Percentiles rank a stretch among this genome's conserved stretches.
These are phyloP conservation scores for Pleurotus tuber-regium DNA, from an alignment of 768 basidiomycete genomes.

Conservation along the genomic window DNA sequence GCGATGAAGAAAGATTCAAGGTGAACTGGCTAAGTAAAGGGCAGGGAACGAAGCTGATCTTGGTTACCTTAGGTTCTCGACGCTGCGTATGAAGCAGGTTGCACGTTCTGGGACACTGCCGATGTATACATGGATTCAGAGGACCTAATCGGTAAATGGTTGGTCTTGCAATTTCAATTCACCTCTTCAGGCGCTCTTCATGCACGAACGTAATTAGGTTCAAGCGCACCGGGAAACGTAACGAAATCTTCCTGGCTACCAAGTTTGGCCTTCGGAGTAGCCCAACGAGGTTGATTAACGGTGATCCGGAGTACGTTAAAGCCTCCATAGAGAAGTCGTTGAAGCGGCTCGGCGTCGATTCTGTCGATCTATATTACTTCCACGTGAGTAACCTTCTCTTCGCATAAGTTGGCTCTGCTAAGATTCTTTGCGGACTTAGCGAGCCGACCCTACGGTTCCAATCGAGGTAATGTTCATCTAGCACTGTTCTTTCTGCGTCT, in stretches of 20 bases:
- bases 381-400: constrained; percentile 25
- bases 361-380: constrained; percentile 46
- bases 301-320: constrained; percentile 37
- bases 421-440: constrained; percentile 15
- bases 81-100: constrained; percentile 37
- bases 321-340: constrained; percentile 37
- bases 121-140: constrained; percentile 45
- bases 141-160: constrained; percentile 45
- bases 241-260: constrained; percentile 60
- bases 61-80: constrained; percentile 33
- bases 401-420: neutral
- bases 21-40: constrained; percentile 32
- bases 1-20: constrained; percentile 62
- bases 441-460: constrained; percentile 39
- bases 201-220: constrained; percentile 31
- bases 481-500: neutral
- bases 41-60: too few relatives aligned
- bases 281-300: constrained; percentile 18
- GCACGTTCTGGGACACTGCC: constrained; percentile 49
- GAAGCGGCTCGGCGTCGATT: constrained; percentile 36
- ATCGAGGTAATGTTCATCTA: constrained; percentile 41
- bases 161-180: neutral
- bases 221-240: constrained; percentile 46
- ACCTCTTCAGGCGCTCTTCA: constrained; percentile 4
- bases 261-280: constrained; percentile 34